These are phyloP conservation scores for Coemansia asiatica DNA, from an alignment of 192 early-diverging fungal species.

Conservation along the genomic window DNA sequence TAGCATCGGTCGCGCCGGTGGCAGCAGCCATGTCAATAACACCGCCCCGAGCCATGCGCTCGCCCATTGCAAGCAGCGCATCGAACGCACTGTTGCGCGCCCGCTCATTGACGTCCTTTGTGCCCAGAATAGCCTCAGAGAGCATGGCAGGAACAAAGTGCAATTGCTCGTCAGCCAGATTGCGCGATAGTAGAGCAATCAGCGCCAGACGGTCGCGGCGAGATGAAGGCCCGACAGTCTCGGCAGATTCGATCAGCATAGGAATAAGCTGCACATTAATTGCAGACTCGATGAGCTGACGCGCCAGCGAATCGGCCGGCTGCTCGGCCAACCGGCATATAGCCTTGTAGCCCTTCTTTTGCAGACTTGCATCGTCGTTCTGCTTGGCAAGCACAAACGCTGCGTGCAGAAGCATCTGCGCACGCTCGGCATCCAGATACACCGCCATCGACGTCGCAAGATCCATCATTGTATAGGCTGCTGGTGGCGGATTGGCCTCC, in stretches of 20 bases:
- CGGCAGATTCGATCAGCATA: constrained; percentile 73
- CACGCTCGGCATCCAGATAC: constrained; percentile 69
- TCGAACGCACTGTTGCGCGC: constrained; percentile 80
- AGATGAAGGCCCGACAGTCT: constrained; percentile 65
- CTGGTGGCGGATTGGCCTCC: constrained; percentile 62
- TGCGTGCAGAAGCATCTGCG: constrained; percentile 60
- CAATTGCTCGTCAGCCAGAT: constrained; percentile 65
- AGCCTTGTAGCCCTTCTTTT: constrained; percentile 96
- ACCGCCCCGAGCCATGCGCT: constrained; percentile 81
- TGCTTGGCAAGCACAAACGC: constrained; percentile 53
- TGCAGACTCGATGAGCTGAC: constrained; percentile 29
- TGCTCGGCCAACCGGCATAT: constrained; percentile 57
- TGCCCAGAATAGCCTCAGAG: constrained; percentile 88
- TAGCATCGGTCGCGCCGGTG: constrained; percentile 20
- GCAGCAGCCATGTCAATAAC: constrained; percentile 42
- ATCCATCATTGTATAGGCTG: constrained; percentile 86
- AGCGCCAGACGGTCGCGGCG: constrained; percentile 78
- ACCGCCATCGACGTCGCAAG: constrained; percentile 73
- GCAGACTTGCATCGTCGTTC: constrained; percentile 71
- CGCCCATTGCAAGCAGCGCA: constrained; percentile 83
- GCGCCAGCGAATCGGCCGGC: constrained; percentile 28
- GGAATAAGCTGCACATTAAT: constrained; percentile 68
- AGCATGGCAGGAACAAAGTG: constrained; percentile 85
- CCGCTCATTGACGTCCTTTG: constrained; percentile 93
- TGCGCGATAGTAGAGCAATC: constrained; percentile 64